Conservation (phyloP, 768 basidiomycete genomes). For the Boletus bicolor region DNA sequence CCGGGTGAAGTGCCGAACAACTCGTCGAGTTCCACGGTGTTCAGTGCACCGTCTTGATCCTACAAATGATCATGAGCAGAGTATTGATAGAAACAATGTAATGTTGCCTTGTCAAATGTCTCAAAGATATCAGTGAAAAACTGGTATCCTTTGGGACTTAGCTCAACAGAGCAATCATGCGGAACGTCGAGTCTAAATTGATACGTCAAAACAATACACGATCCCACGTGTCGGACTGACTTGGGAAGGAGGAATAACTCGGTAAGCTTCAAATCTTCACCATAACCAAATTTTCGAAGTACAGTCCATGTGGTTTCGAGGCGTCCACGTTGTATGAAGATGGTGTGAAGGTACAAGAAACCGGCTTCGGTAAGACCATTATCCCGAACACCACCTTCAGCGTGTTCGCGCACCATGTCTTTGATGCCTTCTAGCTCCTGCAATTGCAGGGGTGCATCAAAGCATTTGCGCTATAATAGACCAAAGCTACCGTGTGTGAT, state of each 20-base stretch:
- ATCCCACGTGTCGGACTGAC: conserved; percentile 44
- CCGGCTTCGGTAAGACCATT: conserved; percentile 88
- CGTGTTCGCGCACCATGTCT: conserved; percentile 82
- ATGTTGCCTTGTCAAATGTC: conserved; percentile 80
- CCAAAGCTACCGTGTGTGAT: neutral
- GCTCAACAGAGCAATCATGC: conserved; percentile 90
- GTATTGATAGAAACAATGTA: neutral
- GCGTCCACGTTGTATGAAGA: conserved; percentile 93
- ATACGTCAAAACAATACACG: conserved; percentile 11
- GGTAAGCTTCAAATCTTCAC: conserved; percentile 85
- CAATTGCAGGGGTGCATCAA: conserved; percentile 85
- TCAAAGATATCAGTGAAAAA: conserved; percentile 98
- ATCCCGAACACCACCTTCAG: conserved; percentile 68
- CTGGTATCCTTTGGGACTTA: conserved; percentile 91
- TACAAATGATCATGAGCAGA: conserved; percentile 28
- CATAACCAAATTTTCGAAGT: conserved; percentile 92
- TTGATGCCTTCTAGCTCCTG: conserved; percentile 97
- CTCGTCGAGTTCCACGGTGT: conserved; percentile 75
- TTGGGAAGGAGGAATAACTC: conserved; percentile 87
- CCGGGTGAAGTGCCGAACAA: conserved; percentile 94
- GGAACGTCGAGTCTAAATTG: conserved; percentile 83
- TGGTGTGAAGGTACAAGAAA: conserved; percentile 92
- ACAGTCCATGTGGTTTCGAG: conserved; percentile 99
- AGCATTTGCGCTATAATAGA: conserved; percentile 77
- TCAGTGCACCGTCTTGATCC: conserved; percentile 96